A percentile compares a stretch with the other conserved stretches of the same genome.
These are phyloP conservation scores for Dactylorhiza incarnata DNA, from an alignment of 106 monocot genomes.

Conservation along the genomic window DNA sequence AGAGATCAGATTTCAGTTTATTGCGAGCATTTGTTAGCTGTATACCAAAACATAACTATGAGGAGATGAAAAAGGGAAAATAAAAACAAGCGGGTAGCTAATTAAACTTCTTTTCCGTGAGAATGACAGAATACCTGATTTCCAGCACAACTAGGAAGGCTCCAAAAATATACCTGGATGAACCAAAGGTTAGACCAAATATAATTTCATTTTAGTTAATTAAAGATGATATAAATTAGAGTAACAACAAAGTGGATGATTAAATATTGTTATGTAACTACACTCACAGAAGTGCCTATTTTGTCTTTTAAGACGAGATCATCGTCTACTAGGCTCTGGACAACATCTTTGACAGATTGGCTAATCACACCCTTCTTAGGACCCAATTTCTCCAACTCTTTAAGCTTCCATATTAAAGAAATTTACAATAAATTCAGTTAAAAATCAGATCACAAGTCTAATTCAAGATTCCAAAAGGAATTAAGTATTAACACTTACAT, in stretches of 20 bases:
- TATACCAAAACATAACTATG: slow-evolving; percentile 7
- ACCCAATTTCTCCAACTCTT: slow-evolving; percentile 92
- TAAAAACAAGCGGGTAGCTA: neutral
- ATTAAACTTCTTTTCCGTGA: neutral
- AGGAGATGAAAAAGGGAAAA: slow-evolving; percentile 3
- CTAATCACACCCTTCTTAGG: slow-evolving; percentile 96
- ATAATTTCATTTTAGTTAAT: neutral
- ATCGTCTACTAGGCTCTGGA: slow-evolving; percentile 94
- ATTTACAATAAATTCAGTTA: neutral
- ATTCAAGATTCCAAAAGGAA: neutral
- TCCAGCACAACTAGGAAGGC: slow-evolving; percentile 81
- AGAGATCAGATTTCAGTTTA: slow-evolving; percentile 79
- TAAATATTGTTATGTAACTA: slow-evolving; percentile 4
- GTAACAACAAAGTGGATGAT: neutral
- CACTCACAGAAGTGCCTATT: slow-evolving; percentile 92
- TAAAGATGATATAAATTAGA: neutral
- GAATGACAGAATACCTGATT: slow-evolving; percentile 42
- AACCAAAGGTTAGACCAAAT: neutral
- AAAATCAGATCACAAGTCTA: neutral
- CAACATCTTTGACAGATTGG: slow-evolving; percentile 94
- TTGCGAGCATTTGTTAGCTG: slow-evolving; percentile 62
- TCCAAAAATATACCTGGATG: slow-evolving; percentile 72
- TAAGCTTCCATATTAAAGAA: slow-evolving; percentile 40
- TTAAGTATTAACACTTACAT: neutral
- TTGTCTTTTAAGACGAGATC: slow-evolving; percentile 98